Conservation (phyloP, 2,329 filamentous ascomycete species). For the Monilinia vaccinii-corymbosi region DNA sequence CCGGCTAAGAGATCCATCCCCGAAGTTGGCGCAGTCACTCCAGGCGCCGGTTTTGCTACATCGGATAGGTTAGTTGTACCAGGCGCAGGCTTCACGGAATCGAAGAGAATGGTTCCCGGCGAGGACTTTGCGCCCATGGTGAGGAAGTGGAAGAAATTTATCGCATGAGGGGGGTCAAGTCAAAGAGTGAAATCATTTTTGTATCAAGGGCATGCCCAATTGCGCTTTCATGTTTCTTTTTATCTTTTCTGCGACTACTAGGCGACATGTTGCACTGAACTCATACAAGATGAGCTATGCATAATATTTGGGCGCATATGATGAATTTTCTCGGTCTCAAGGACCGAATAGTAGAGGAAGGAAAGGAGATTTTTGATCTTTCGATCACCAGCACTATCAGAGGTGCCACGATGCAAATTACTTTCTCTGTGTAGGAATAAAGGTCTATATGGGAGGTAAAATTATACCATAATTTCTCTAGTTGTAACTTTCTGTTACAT, state of each 20-base stretch:
- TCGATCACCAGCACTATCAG: not conserved
- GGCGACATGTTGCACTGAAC: not conserved
- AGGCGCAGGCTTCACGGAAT: slow-evolving; percentile 7
- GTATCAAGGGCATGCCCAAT: slow-evolving; percentile 4
- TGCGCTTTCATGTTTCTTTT: slow-evolving; percentile 1
- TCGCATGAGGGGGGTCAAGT: slow-evolving; percentile 10
- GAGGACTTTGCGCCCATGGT: not conserved
- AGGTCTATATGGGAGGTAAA: not conserved
- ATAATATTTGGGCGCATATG: slow-evolving; percentile 4
- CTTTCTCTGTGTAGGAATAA: slow-evolving; percentile 5
- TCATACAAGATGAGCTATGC: not conserved
- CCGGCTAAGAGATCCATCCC: slow-evolving; percentile 20
- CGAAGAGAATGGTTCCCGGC: slow-evolving; percentile 10
- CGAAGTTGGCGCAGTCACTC: slow-evolving; percentile 3
- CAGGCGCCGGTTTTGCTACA: slow-evolving; percentile 6
- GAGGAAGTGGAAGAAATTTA: slow-evolving; percentile 16
- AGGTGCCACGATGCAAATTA: not conserved
- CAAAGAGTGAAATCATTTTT: not conserved
- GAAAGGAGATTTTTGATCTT: not conserved
- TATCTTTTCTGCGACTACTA: not conserved
- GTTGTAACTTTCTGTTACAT: not conserved
- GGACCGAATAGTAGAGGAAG: not conserved
- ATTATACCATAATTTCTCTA: slow-evolving; percentile 2
- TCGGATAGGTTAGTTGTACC: slow-evolving; percentile 13
- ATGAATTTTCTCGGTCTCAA: not conserved